Evolutionary conservation across 306 rosid genomes (phyloP).

Genomic region (Calophaca sinica): DNA sequence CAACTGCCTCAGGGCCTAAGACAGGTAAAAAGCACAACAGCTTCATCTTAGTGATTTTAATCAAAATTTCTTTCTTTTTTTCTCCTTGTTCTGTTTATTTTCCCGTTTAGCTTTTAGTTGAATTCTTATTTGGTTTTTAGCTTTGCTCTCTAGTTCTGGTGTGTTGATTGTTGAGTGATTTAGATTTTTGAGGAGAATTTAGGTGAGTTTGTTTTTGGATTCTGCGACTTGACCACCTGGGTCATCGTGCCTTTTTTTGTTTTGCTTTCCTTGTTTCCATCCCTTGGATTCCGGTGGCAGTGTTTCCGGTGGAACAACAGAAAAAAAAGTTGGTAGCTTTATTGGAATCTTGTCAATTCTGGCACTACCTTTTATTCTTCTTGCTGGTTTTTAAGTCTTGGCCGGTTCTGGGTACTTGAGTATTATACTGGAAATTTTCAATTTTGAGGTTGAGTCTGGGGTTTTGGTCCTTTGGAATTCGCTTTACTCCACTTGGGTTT

Average conservation of each 20-base stretch:
- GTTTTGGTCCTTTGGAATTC: slow-evolving; percentile 43
- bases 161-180: slow-evolving; percentile 1
- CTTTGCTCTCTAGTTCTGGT: slow-evolving; percentile 17
- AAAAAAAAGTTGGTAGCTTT: slow-evolving; percentile 51
- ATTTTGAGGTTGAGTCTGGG: slow-evolving; percentile 31
- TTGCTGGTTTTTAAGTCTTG: slow-evolving; percentile 40
- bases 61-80: background rate
- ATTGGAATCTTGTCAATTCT: slow-evolving; percentile 58
- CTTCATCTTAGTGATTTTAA: slow-evolving; percentile 16
- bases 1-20: background rate
- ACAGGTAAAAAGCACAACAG: slow-evolving; percentile 29
- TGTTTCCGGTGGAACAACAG: slow-evolving; percentile 50
- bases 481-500: background rate
- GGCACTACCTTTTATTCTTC: slow-evolving; percentile 42
- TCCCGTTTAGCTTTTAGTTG: background rate
- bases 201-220: slow-evolving; percentile 46
- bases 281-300: slow-evolving; percentile 50
- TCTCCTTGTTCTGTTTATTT: background rate
- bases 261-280: slow-evolving; percentile 53
- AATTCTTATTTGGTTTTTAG: slow-evolving; percentile 6
- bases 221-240: slow-evolving; percentile 35
- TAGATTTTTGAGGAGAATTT: slow-evolving; percentile 36
- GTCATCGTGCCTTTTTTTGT: slow-evolving; percentile 17
- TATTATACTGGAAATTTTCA: slow-evolving; percentile 27
- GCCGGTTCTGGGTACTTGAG: slow-evolving; percentile 30